These are phyloP conservation scores for Grigorovia transvaalensis DNA, from an alignment of 805 yeast species.

Conservation along the genomic window DNA sequence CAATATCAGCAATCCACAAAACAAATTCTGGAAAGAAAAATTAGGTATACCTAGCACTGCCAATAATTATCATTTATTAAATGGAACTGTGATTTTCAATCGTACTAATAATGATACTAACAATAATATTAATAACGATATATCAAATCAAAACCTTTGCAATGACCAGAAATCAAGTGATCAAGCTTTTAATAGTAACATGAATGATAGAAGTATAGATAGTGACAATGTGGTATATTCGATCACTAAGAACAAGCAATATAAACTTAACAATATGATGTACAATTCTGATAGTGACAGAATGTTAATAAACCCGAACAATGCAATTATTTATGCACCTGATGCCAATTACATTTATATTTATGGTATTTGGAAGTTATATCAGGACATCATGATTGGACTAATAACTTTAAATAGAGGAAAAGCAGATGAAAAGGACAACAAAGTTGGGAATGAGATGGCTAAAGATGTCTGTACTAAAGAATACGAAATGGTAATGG, in stretches of 20 bases:
- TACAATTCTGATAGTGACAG: not conserved
- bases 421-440: not conserved
- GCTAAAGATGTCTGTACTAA: not conserved
- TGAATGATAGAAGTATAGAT: not conserved
- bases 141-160: not conserved
- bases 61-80: not conserved
- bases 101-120: no score
- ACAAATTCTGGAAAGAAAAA: not conserved
- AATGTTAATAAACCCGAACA: constrained; percentile 30
- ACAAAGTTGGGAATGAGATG: not conserved
- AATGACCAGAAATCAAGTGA: not conserved
- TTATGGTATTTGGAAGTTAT: constrained; percentile 73
- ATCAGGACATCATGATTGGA: constrained; percentile 26
- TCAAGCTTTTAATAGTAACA: not conserved
- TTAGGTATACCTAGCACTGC: not conserved
- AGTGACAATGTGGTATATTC: constrained; percentile 2
- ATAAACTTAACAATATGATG: constrained; percentile 10
- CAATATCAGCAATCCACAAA: not conserved
- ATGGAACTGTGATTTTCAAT: not conserved
- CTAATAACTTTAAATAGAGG: constrained; percentile 6
- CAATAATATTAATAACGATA: not conserved
- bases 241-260: constrained; percentile 21
- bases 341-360: constrained; percentile 75
- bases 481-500: not conserved
- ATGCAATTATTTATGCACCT: constrained; percentile 80